Evolutionary conservation across 345 rosid species (phyloP), one percentile per base, ranked within the genome.

Genomic region (Moringa oleifera): DNA sequence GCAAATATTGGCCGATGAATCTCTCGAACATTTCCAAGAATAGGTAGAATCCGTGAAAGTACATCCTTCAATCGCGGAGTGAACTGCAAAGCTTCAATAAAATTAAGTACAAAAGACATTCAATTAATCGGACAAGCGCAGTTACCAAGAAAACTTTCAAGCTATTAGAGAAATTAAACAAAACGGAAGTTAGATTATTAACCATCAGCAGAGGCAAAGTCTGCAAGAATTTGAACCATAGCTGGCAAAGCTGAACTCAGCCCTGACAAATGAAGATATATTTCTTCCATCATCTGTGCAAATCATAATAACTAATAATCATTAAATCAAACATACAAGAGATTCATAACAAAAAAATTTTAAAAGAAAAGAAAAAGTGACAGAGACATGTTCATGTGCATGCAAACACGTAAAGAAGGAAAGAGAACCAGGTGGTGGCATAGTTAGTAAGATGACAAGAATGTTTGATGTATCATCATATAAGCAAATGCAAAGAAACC

Each of bases 121-220:
- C 68, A 68, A 75, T 75, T 70, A 70, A 66, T 70, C 76, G 78
- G 58, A 53, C 51, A 58, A 62, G 18, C 33, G 62, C 59, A 73
- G 37, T 46, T 53, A 62, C 28, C 63, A 53, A 67, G n/a, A 36
- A 57, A 41, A 20, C 58, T 25, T 23, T 25, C 57, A 52, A 55
- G 68, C 50, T 31, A 20, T 61, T 23, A 1, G 62, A 19, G 50
- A 52, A 67, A 58, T 51, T n/a, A 62, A 55, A 63, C 20, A 68
- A 60, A 67, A 63, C 22, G 25, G 33, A 62, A 75, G 71, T 57
- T 57, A 65, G 75, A 77, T 73, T 55, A 64, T 51, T 71, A 80
- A 93, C 98, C 96, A 84, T 93, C 94, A 78, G 90, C 85, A 56
- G 91, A 83, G 71, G 98, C 94, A 74, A 87, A 93, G 75, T 93